A percentile compares a stretch with the other conserved stretches of the same genome.
Evolutionary conservation across 805 yeast genomes (phyloP).

Genomic region (Metschnikowia santaceciliae): DNA sequence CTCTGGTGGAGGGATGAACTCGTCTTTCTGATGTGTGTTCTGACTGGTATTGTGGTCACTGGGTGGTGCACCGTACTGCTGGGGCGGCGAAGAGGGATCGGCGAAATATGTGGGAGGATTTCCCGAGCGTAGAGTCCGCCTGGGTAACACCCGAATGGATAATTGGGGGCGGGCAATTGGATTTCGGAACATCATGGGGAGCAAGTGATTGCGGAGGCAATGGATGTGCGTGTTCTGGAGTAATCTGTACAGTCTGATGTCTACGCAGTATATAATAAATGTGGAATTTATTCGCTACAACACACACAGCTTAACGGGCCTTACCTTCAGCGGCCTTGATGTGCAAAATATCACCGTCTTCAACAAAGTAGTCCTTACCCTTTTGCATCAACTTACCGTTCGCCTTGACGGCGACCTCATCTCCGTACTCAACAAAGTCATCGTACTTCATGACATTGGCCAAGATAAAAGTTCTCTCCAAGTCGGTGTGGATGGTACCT

Average conservation of each 20-base stretch:
- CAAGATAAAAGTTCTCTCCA: conserved; percentile 73
- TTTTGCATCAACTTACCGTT: conserved; percentile 86
- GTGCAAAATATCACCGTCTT: conserved; percentile 89
- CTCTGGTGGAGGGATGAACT: neutral
- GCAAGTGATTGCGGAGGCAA: neutral
- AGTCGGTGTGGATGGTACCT: conserved; percentile 82
- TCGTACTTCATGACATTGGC: conserved; percentile 70
- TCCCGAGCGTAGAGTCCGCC: neutral
- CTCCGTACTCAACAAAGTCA: conserved; percentile 54
- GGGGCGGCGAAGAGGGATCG: conserved; percentile 12
- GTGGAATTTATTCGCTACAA: neutral
- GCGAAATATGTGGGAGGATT: conserved; percentile 10
- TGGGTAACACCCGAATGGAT: neutral
- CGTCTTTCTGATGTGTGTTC: neutral
- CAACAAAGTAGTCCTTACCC: conserved; percentile 94
- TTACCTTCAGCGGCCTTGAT: conserved; percentile 95
- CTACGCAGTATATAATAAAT: neutral
- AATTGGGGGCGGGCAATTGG: neutral
- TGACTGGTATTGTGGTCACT: neutral
- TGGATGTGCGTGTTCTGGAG: neutral
- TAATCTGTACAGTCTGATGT: neutral
- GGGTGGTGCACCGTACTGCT: conserved; percentile 1
- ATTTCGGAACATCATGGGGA: neutral
- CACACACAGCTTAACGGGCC: conserved; percentile 41
- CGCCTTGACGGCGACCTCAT: conserved; percentile 77